Percentiles rank a stretch among this genome's conserved stretches.
Evolutionary conservation across 345 rosid species (phyloP).

Genomic region (Noccaea bulbosa): DNA sequence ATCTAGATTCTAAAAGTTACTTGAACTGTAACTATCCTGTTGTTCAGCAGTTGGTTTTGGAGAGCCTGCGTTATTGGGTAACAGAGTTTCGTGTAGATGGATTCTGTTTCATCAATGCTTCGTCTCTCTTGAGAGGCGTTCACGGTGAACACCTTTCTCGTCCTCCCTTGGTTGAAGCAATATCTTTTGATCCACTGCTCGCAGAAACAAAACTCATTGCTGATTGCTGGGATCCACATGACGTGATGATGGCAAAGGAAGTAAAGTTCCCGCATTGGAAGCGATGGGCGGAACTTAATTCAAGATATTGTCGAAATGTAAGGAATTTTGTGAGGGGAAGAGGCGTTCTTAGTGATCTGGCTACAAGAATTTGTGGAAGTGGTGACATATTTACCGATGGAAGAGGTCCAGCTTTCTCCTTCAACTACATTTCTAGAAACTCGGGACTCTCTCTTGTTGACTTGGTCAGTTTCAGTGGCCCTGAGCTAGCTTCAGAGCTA

Average conservation of each 20-base stretch:
- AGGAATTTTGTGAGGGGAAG: constrained; percentile 78
- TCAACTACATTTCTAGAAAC: constrained; percentile 72
- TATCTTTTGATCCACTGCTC: constrained; percentile 87
- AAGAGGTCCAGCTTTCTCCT: constrained; percentile 87
- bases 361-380: constrained; percentile 91
- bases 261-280: constrained; percentile 85
- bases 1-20: constrained; percentile 48
- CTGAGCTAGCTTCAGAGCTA: constrained; percentile 59
- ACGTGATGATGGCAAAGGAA: constrained; percentile 47
- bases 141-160: constrained; percentile 74
- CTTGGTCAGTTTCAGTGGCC: constrained; percentile 79
- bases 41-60: constrained; percentile 73
- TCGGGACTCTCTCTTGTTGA: constrained; percentile 88
- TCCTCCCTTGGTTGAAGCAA: constrained; percentile 86
- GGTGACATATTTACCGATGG: constrained; percentile 82
- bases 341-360: constrained; percentile 71
- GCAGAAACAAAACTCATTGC: constrained; percentile 76
- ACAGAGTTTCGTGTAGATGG: constrained; percentile 88
- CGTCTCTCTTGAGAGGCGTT: constrained; percentile 66
- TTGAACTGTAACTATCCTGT: constrained; percentile 79
- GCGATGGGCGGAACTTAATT: constrained; percentile 80
- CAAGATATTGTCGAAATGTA: constrained; percentile 65
- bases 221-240: constrained; percentile 74
- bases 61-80: constrained; percentile 86
- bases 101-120: constrained; percentile 82